Evolutionary conservation across 768 basidiomycete species (phyloP).

Genomic region (Agrocybe chaxingu): DNA sequence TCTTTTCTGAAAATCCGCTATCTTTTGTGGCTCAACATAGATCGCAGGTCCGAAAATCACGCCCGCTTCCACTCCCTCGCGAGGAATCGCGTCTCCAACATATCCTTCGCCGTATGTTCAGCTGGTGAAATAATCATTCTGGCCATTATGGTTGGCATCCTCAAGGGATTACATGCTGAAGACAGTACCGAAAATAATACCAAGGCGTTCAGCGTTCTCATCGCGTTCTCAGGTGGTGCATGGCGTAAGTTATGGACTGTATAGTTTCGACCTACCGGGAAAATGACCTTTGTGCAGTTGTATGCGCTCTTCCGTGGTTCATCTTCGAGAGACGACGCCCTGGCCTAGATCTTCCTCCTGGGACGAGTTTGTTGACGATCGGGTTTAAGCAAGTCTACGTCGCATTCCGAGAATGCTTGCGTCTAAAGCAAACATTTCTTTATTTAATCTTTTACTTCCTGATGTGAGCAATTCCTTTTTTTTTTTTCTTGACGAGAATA

Average conservation of each 20-base stretch:
- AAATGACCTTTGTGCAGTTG: constrained; percentile 32
- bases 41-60: constrained; percentile 45
- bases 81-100: constrained; percentile 72
- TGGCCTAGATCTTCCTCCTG: constrained; percentile 56
- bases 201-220: constrained; percentile 70
- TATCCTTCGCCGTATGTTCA: constrained; percentile 69
- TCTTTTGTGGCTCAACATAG: background rate
- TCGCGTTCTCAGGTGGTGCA: constrained; percentile 75
- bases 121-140: constrained; percentile 69
- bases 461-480: constrained; percentile 42
- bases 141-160: constrained; percentile 71
- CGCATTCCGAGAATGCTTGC: constrained; percentile 61
- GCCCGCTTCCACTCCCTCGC: constrained; percentile 55
- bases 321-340: constrained; percentile 64
- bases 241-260: constrained; percentile 49
- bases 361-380: constrained; percentile 54
- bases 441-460: constrained; percentile 77
- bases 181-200: constrained; percentile 70
- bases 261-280: background rate
- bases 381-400: constrained; percentile 67
- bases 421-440: constrained; percentile 69
- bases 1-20: background rate
- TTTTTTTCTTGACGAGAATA: background rate
- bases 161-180: constrained; percentile 60
- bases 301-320: constrained; percentile 75